phyloP scores from a whole-genome alignment of 345 rosid genomes.

The Nephelium lappaceum region DNA sequence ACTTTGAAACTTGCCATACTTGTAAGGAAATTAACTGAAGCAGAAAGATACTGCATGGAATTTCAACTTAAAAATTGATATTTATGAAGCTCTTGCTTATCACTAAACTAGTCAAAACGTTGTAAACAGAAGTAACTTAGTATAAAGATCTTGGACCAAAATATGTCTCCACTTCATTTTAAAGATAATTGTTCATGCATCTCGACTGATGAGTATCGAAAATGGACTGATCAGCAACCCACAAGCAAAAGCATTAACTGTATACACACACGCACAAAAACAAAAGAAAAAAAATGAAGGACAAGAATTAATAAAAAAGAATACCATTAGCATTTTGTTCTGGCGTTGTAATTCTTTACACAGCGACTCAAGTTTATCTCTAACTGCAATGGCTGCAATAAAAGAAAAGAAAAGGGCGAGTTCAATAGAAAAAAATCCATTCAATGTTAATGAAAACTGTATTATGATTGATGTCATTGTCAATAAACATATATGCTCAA shows the following conservation, averaged over 20 bases:
- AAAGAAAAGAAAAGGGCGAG: slow-evolving; percentile 7
- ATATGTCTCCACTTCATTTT: neutral
- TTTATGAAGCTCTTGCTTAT: neutral
- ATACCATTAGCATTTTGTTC: slow-evolving; percentile 91
- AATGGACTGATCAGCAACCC: neutral
- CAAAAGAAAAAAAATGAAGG: neutral
- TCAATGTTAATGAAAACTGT: slow-evolving; percentile 2
- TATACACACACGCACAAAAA: neutral
- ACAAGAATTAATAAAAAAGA: slow-evolving; percentile 1
- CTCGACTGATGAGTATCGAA: neutral
- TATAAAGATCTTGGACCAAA: neutral
- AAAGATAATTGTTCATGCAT: neutral
- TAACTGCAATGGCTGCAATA: slow-evolving; percentile 69
- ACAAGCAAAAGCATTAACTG: slow-evolving; percentile 3
- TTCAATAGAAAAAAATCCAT: neutral
- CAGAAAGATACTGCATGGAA: no score
- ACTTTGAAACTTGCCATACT: slow-evolving; percentile 2
- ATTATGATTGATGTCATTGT: neutral
- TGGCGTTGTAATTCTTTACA: slow-evolving; percentile 95
- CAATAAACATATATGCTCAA: neutral
- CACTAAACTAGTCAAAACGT: neutral
- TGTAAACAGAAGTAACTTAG: neutral
- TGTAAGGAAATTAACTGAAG: neutral
- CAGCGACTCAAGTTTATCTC: slow-evolving; percentile 89
- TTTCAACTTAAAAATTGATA: no score